Evolutionary conservation across 306 rosid species (phyloP).

Genomic region (Cucurbita ficifolia): DNA sequence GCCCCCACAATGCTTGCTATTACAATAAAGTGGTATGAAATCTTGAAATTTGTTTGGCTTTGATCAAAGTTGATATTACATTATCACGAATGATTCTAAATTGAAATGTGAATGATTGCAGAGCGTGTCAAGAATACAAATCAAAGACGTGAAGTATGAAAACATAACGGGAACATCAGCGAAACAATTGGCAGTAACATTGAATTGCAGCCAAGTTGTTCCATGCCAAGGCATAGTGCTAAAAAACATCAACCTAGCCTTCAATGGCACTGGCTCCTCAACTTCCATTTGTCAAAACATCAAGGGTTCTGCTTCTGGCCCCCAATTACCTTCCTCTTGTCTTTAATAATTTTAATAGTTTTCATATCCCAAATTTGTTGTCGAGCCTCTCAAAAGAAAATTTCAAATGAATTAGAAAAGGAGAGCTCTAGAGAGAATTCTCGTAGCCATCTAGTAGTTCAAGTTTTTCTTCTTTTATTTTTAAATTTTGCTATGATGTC

Average conservation of each 20-base stretch:
- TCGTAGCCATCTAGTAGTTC: too few species aligned
- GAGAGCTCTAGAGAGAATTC: too few species aligned
- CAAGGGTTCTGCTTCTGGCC: too few species aligned
- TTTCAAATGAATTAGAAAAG: too few species aligned
- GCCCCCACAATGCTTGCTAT: conserved; percentile 2
- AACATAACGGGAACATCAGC: conserved; percentile 16
- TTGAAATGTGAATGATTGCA: conserved; percentile 7
- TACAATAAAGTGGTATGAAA: background rate
- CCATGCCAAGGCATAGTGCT: conserved; percentile 13
- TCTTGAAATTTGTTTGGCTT: background rate
- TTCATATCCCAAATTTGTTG: too few species aligned
- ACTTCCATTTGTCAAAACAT: too few species aligned
- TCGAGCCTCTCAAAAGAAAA: too few species aligned
- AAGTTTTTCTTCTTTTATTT: too few species aligned
- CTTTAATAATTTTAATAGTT: too few species aligned
- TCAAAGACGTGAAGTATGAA: conserved; percentile 7
- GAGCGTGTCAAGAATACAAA: conserved; percentile 10
- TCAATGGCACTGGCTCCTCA: background rate
- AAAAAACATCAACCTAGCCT: background rate
- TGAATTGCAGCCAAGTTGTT: conserved; percentile 9
- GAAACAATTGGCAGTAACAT: conserved; percentile 1
- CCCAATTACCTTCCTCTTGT: too few species aligned
- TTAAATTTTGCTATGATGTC: too few species aligned
- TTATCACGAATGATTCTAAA: background rate
- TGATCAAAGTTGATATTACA: background rate